Evolutionary conservation across 768 basidiomycete genomes (phyloP).

Genomic region (Auricularia cornea): DNA sequence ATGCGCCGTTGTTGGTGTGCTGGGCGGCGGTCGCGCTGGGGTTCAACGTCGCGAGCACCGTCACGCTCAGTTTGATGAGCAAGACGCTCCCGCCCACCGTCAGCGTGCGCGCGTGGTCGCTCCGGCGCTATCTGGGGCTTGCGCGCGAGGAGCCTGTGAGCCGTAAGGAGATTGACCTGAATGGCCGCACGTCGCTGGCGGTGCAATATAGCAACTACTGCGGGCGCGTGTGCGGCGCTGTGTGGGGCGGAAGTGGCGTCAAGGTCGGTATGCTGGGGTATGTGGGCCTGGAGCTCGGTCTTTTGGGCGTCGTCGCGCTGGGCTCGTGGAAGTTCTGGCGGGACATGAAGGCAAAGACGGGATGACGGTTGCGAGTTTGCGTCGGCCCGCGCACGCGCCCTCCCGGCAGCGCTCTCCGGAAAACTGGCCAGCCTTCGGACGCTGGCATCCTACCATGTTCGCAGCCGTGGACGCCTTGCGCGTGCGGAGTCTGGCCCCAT

Average conservation of each 20-base stretch:
- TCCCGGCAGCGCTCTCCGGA: no score
- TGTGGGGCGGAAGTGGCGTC: conserved; percentile 59
- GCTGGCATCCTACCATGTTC: no score
- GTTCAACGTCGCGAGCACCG: conserved; percentile 65
- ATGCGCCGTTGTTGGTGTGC: conserved; percentile 38
- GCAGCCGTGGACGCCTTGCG: no score
- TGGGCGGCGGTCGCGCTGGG: conserved; percentile 61
- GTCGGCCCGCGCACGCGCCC: no score
- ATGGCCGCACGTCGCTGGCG: conserved; percentile 3
- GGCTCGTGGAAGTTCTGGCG: conserved; percentile 52
- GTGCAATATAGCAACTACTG: conserved; percentile 65
- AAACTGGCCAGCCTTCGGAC: no score
- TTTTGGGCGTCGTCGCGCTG: conserved; percentile 49
- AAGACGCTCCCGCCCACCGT: conserved; percentile 59
- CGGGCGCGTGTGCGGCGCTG: conserved; percentile 56
- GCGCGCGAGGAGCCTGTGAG: no score
- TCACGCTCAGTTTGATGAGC: conserved; percentile 55
- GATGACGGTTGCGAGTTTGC: no score
- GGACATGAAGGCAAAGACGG: conserved; percentile 55
- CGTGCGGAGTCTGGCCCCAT: no score
- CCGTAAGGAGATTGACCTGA: background rate
- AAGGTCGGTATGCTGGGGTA: conserved; percentile 52
- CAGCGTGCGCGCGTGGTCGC: conserved; percentile 49
- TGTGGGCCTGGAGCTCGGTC: conserved; percentile 48
- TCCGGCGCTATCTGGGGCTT: conserved; percentile 6